These are phyloP conservation scores for Ballota nigra DNA, from an alignment of 257 asterid species.

Conservation along the genomic window DNA sequence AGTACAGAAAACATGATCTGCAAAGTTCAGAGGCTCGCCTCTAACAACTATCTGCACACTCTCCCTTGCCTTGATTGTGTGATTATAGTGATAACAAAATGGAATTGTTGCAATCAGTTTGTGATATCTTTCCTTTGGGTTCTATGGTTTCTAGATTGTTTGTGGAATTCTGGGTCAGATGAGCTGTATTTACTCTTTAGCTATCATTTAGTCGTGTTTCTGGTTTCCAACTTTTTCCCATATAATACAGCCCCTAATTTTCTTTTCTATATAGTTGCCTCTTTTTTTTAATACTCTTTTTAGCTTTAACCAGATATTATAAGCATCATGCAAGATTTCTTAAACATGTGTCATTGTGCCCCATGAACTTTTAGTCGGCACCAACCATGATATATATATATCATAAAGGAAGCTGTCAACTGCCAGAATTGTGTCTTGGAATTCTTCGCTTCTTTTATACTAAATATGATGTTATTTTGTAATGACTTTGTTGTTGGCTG, in stretches of 20 bases:
- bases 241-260: not conserved
- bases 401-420: no score
- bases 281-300: no score
- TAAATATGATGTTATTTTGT: no score
- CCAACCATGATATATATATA: no score
- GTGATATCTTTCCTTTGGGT: conserved; percentile 3
- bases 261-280: not conserved
- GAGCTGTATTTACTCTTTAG: not conserved
- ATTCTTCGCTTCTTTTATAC: no score
- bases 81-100: not conserved
- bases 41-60: not conserved
- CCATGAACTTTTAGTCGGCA: no score
- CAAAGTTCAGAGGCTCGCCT: no score
- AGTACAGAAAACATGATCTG: not conserved
- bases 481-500: no score
- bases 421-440: no score
- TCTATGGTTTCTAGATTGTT: not conserved
- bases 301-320: no score
- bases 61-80: not conserved
- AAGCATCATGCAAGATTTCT: no score
- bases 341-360: no score
- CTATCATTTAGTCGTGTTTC: not conserved
- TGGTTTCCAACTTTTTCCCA: not conserved
- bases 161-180: not conserved
- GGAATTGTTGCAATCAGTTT: not conserved